Percentiles rank a stretch among this genome's conserved stretches.
Conservation (phyloP, 2,329 filamentous ascomycete species). For the Xylaria polymorpha region DNA sequence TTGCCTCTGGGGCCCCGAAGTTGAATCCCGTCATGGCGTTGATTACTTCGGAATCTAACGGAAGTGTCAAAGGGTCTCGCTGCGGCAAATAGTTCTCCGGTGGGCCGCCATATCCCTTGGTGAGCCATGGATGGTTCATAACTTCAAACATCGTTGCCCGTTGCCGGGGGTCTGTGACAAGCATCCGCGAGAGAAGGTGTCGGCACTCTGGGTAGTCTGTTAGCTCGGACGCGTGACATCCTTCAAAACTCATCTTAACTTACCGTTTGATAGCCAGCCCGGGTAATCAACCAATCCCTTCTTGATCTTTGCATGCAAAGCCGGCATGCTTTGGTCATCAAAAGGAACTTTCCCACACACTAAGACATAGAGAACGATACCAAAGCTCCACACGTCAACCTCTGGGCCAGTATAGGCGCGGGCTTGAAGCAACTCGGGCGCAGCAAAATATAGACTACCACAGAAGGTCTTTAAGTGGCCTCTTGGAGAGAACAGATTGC, state of each 20-base stretch:
- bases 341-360: slow-evolving; percentile 99
- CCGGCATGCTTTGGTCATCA: slow-evolving; percentile 99
- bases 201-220: slow-evolving; percentile 78
- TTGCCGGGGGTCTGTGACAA: slow-evolving; percentile 91
- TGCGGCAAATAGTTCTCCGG: slow-evolving; percentile 89
- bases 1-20: slow-evolving; percentile 88
- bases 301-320: slow-evolving; percentile 98
- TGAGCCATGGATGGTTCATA: slow-evolving; percentile 95
- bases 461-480: slow-evolving; percentile 95
- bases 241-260: slow-evolving; percentile 49
- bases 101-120: slow-evolving; percentile 85
- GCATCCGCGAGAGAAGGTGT: slow-evolving; percentile 91
- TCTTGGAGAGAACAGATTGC: slow-evolving; percentile 91
- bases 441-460: slow-evolving; percentile 96
- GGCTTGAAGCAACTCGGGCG: slow-evolving; percentile 92
- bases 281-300: slow-evolving; percentile 96
- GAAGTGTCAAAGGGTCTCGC: slow-evolving; percentile 86
- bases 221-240: slow-evolving; percentile 48
- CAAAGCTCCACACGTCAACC: slow-evolving; percentile 98
- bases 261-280: slow-evolving; percentile 89
- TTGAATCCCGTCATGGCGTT: slow-evolving; percentile 98
- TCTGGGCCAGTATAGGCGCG: slow-evolving; percentile 95
- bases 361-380: slow-evolving; percentile 95
- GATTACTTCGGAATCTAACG: slow-evolving; percentile 84
- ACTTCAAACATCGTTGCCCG: slow-evolving; percentile 91